Base-by-base conservation (phyloP, 2,329 filamentous ascomycete genomes). In the Phoma sp. region DNA sequence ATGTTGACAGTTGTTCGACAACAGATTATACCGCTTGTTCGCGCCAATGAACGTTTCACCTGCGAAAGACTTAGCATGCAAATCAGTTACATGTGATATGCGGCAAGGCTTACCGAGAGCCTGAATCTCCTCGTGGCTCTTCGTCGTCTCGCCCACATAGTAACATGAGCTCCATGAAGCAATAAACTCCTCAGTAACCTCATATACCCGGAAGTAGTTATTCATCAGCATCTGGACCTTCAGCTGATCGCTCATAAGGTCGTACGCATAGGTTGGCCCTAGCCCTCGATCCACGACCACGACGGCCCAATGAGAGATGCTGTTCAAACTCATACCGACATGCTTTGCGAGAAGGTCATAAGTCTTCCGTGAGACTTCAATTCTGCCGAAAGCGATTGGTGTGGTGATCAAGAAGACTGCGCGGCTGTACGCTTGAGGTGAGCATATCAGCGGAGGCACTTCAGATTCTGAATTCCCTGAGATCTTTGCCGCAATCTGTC, bases 261-360 rank as follows among this genome's bases (percentile, higher is more conserved):
- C 53, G 33, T 57, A 57, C 4, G 53, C 42, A 15, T 53, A 57
- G 7, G 42, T 53, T 7, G 43, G 37, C 6, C 53, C 48, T 17
- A 57, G 53, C 5, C 43, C 39, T 4, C 53, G 53, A 30, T 53
- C 43, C 18, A 57, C 47, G 6, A 52, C 47, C 3, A 52, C 42
- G 5, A 57, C 53, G 2, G 48, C 53, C 53, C 53, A 57, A 26
- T 57, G 53, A 2, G 37, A 43, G 21, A 57, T 38, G 20, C 53
- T 57, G 39, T 57, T 57, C 48, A 57, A 29, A 25, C 48, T 57
- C 53, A 57, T 57, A 7, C 53, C 53, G n/a, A 57, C 28, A 28
- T 57, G 53, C 11, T 53, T 57, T 5, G 47, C 53, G 4, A 57
- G 39, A 14, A 57, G 48, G 3, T 57, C 53, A 14, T 57, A 57